phyloP scores from a whole-genome alignment of 2,329 filamentous ascomycete species.

The Sphaerulina vaccinii region DNA sequence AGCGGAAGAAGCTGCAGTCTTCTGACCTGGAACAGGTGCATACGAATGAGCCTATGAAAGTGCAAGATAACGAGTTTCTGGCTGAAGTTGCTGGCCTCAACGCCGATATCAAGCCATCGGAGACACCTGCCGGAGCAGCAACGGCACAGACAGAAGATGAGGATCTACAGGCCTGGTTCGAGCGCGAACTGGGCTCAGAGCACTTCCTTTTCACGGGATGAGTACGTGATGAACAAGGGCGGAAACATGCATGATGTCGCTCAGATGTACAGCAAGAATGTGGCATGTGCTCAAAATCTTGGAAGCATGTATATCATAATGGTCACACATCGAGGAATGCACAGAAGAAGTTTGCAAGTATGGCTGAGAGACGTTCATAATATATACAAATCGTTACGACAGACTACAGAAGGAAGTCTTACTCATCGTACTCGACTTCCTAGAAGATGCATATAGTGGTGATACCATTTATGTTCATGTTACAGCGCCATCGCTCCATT shows the following conservation, averaged over 20 bases:
- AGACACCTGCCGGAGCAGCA: neutral
- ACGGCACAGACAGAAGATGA: constrained; percentile 16
- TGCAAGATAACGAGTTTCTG: constrained; percentile 4
- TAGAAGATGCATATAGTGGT: neutral
- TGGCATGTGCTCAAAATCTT: too few relatives aligned
- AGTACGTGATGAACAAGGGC: neutral
- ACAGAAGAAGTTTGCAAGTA: too few relatives aligned
- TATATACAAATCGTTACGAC: neutral
- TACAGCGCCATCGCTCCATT: neutral
- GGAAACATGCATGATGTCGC: neutral
- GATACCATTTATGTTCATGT: neutral
- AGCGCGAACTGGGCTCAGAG: constrained; percentile 31
- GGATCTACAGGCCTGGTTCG: constrained; percentile 29
- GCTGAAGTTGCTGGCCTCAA: neutral
- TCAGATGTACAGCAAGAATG: neutral
- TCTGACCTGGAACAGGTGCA: neutral
- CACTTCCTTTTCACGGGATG: constrained; percentile 28
- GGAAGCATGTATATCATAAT: too few relatives aligned
- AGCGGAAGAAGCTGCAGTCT: constrained; percentile 3
- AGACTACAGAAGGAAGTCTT: neutral
- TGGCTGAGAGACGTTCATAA: too few relatives aligned
- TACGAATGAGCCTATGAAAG: neutral
- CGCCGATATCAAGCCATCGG: neutral
- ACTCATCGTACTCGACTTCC: neutral
- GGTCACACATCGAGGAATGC: too few relatives aligned